Evolutionary conservation across 371 early-diverging fungal species (phyloP).

Genomic region (Mucor circinelloides): DNA sequence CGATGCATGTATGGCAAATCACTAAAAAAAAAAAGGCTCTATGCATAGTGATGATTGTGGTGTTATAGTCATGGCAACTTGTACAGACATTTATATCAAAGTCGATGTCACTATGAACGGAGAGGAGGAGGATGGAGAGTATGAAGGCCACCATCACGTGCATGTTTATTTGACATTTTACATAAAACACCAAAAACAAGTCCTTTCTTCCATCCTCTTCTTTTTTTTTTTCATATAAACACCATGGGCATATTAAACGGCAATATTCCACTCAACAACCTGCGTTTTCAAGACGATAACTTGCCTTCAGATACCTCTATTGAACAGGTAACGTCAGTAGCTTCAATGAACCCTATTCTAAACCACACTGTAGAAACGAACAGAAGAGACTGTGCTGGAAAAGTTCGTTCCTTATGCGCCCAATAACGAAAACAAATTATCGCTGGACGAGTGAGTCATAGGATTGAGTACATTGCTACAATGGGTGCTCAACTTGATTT

Average conservation of each 20-base stretch:
- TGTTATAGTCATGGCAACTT: too few relatives aligned
- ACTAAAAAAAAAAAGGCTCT: background rate
- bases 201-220: conserved; percentile 2
- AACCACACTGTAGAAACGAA: conserved; percentile 27
- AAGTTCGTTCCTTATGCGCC: conserved; percentile 40
- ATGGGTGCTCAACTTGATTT: background rate
- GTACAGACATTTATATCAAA: too few relatives aligned
- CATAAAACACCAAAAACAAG: background rate
- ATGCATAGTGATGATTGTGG: too few relatives aligned
- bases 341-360: background rate
- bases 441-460: conserved; percentile 25
- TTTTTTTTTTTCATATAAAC: conserved; percentile 5
- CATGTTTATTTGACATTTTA: background rate
- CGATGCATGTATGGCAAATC: background rate
- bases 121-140: too few relatives aligned
- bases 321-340: conserved; percentile 42
- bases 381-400: conserved; percentile 39
- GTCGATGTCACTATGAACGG: too few relatives aligned
- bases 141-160: background rate
- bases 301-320: conserved; percentile 57
- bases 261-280: conserved; percentile 17
- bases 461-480: background rate
- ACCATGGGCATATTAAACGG: conserved; percentile 42
- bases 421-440: conserved; percentile 22
- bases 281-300: conserved; percentile 49